These are phyloP conservation scores for Neofusicoccum cordaticola DNA, from an alignment of 2,329 filamentous ascomycete species.

Conservation along the genomic window DNA sequence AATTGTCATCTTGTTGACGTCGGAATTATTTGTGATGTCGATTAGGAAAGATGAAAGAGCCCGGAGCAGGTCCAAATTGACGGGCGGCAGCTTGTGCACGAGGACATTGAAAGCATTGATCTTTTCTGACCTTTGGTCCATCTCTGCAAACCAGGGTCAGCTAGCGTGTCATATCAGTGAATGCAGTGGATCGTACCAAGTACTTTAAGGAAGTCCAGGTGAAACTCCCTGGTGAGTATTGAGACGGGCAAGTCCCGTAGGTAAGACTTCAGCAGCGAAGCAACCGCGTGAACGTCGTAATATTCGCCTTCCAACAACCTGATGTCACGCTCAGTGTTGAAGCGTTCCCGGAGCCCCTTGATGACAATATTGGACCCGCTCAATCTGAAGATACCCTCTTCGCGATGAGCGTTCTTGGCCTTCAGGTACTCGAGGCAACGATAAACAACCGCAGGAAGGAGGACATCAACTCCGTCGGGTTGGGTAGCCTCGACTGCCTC, in stretches of 20 bases:
- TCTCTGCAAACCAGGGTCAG: constrained; percentile 52
- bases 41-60: constrained; percentile 87
- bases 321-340: constrained; percentile 89
- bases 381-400: constrained; percentile 94
- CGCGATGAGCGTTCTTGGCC: constrained; percentile 72
- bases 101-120: constrained; percentile 72
- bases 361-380: constrained; percentile 97
- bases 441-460: constrained; percentile 88
- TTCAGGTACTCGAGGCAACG: constrained; percentile 92
- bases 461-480: constrained; percentile 68
- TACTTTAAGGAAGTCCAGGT: constrained; percentile 81
- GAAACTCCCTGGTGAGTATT: constrained; percentile 85
- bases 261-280: constrained; percentile 90
- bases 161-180: neutral
- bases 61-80: constrained; percentile 77
- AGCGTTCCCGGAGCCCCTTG: constrained; percentile 84
- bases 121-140: constrained; percentile 72
- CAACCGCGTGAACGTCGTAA: constrained; percentile 94
- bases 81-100: constrained; percentile 73
- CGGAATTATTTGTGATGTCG: constrained; percentile 84
- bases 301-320: constrained; percentile 83
- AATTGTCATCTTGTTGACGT: constrained; percentile 96
- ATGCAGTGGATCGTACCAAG: constrained; percentile 51
- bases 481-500: constrained; percentile 83
- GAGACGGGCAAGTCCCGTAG: constrained; percentile 87